Percentiles rank a stretch among this genome's conserved stretches.
Evolutionary conservation across 78 protist species (phyloP).

Genomic region (Dictyostelium discoideum): dicty_2.7 NC_007088.5:7467001-7467500

Average conservation of each 20-base stretch:
- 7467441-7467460: neutral
- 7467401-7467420: neutral
- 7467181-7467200: constrained; percentile 34
- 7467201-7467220: neutral
- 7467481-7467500: constrained; percentile 44
- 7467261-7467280: neutral
- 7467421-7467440: constrained; percentile 1
- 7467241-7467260: neutral
- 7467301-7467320: neutral
- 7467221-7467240: neutral
- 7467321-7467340: neutral
- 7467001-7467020: neutral
- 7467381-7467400: neutral
- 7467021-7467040: neutral
- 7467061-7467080: neutral
- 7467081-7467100: neutral
- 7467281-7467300: neutral
- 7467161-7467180: constrained; percentile 49
- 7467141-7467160: constrained; percentile 1
- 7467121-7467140: neutral
- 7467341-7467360: neutral
- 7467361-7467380: neutral
- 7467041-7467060: neutral
- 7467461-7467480: constrained; percentile 19
- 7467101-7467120: neutral